Conservation (phyloP, 495 filamentous ascomycete genomes). For the Chaetomidium leptoderma region DNA sequence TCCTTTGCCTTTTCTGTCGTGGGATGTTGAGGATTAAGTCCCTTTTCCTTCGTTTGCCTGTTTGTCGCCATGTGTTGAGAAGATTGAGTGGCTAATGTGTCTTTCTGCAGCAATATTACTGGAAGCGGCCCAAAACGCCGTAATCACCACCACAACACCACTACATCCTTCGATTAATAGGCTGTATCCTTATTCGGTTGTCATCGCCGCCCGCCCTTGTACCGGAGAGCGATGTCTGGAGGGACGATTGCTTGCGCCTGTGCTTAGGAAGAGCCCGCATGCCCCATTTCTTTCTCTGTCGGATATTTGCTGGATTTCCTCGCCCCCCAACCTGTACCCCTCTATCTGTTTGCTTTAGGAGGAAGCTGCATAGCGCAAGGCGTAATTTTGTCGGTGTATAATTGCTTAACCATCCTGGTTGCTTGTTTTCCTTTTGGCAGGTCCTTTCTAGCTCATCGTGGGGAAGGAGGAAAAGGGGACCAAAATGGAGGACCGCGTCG, state of each 20-base stretch:
- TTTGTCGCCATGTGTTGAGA: constrained; percentile 19
- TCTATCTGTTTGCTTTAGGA: constrained; percentile 21
- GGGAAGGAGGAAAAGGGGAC: too few species aligned
- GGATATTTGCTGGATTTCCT: constrained; percentile 11
- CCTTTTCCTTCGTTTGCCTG: constrained; percentile 8
- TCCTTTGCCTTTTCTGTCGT: too few species aligned
- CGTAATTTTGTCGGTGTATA: constrained; percentile 24
- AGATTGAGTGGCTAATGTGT: constrained; percentile 20
- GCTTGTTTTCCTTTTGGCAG: background rate
- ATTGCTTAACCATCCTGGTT: constrained; percentile 3
- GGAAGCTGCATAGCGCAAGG: constrained; percentile 31
- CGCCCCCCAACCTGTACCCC: background rate
- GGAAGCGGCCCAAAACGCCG: constrained; percentile 67
- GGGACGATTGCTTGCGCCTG: background rate
- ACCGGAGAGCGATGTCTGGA: background rate
- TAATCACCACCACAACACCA: constrained; percentile 33
- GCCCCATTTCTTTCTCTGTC: constrained; percentile 1
- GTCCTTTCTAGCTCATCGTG: background rate
- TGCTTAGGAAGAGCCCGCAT: background rate
- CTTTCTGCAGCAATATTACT: constrained; percentile 77
- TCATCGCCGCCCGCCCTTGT: background rate
- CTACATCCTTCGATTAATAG: background rate
- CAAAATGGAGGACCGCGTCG: constrained; percentile 2
- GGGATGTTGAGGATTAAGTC: too few species aligned
- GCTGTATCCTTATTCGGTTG: constrained; percentile 11